These are phyloP conservation scores for Dendrocalamus sinicus DNA, from an alignment of 176 grass and related monocot genomes.

Conservation along the genomic window DNA sequence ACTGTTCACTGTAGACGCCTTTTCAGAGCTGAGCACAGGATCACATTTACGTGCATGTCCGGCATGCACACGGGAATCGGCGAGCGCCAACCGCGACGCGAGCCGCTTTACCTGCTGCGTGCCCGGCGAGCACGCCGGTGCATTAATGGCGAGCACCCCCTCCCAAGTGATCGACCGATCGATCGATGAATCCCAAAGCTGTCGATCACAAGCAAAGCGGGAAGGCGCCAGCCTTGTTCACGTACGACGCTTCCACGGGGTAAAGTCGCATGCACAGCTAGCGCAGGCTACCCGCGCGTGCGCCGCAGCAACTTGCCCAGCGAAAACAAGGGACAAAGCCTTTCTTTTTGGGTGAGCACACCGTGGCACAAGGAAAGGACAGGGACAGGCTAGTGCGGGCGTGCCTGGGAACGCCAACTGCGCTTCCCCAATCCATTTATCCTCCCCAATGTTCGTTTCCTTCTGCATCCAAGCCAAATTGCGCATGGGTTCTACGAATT, in stretches of 20 bases:
- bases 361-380: conserved; percentile 39
- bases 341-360: conserved; percentile 47
- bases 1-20: not conserved
- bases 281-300: not conserved
- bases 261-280: not conserved
- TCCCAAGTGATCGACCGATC: not conserved
- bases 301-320: conserved; percentile 18
- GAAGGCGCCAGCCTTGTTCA: conserved; percentile 25
- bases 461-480: no score
- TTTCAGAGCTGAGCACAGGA: conserved; percentile 11
- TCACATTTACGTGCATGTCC: conserved; percentile 10
- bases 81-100: conserved; percentile 40
- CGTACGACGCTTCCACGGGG: conserved; percentile 37
- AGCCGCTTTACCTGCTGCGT: conserved; percentile 33
- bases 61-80: conserved; percentile 40
- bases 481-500: no score
- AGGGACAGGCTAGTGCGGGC: not conserved
- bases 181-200: not conserved
- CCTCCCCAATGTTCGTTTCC: no score
- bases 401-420: not conserved
- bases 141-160: conserved; percentile 10
- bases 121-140: conserved; percentile 43
- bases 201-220: conserved; percentile 46
- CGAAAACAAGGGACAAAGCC: conserved; percentile 42
- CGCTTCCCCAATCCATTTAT: not conserved